Evolutionary conservation across 75 land plant species (phyloP), one percentile per base, ranked within the genome.

Genomic region (Azolla pinnata): DNA sequence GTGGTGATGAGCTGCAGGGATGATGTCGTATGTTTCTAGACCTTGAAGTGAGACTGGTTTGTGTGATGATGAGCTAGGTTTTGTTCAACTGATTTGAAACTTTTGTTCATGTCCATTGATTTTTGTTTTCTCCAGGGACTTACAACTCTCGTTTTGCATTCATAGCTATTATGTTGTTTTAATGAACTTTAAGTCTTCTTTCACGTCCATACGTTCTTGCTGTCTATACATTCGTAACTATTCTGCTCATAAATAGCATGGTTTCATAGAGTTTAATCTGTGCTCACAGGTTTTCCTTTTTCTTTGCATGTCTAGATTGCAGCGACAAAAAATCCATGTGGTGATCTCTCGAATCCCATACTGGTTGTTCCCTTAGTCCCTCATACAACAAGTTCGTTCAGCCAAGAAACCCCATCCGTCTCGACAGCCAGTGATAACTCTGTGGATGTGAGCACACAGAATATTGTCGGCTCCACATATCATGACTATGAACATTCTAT

Each of bases 1-100:
- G 69, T 92, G 44, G 98, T 88, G 32, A 88, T 92, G 95, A 60
- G 63, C 9, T 61, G 78, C 31, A 82, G 74, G 54, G 79, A 74
- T 4, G 79, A 74, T 24, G 90, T 72, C 31, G 89, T 92, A 56
- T 58, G 83, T 74, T 19, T 33, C 12, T 57, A 35, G 10, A 5
- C 40, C n/a, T n/a, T n/a, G n/a, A n/a, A n/a, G n/a, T n/a, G n/a
- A n/a, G n/a, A n/a, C n/a, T n/a, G n/a, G n/a, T n/a, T n/a, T n/a
- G n/a, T n/a, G n/a, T n/a, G n/a, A n/a, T n/a, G n/a, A n/a, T n/a
- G n/a, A n/a, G n/a, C n/a, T n/a, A n/a, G n/a, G n/a, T n/a, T n/a
- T n/a, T n/a, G n/a, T n/a, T n/a, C 14, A 14, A 17, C 17, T 17
- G 2, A 46, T 14, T 8, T 14, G 12, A 8, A 8, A 8, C 42